These are phyloP conservation scores for Amylostereum areolatum DNA, from an alignment of 1,284 basidiomycete genomes.

Conservation along the genomic window DNA sequence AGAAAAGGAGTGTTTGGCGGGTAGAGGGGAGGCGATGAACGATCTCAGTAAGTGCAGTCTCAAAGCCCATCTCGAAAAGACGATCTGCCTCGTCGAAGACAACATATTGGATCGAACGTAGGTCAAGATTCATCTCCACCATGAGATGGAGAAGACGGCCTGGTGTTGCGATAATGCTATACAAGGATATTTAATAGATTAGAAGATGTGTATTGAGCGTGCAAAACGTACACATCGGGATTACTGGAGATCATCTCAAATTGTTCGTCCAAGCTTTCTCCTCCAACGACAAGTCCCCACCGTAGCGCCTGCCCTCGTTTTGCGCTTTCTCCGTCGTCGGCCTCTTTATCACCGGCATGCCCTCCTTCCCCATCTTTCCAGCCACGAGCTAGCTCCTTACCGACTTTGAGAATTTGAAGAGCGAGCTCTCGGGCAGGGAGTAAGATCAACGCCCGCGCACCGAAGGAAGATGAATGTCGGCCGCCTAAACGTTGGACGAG, in stretches of 20 bases:
- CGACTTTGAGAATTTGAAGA: conserved; percentile 89
- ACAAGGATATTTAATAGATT: conserved; percentile 10
- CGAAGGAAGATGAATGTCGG: conserved; percentile 75
- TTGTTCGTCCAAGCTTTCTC: conserved; percentile 94
- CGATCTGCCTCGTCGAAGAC: conserved; percentile 99
- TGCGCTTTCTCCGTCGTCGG: conserved; percentile 43
- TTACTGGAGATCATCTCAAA: conserved; percentile 94
- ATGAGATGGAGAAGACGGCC: conserved; percentile 93
- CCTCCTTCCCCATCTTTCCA: conserved; percentile 56
- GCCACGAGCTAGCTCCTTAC: conserved; percentile 86
- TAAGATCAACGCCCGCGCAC: conserved; percentile 84
- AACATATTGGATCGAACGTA: conserved; percentile 84
- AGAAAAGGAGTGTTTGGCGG: conserved; percentile 92
- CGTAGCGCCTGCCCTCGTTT: conserved; percentile 68
- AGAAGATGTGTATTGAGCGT: conserved; percentile 3
- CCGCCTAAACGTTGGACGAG: conserved; percentile 85
- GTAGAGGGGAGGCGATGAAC: conserved; percentile 80
- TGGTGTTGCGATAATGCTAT: conserved; percentile 92
- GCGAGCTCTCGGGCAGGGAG: conserved; percentile 94
- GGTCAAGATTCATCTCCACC: conserved; percentile 95
- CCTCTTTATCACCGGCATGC: conserved; percentile 65
- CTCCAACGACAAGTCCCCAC: conserved; percentile 95
- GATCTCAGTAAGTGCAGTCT: conserved; percentile 88
- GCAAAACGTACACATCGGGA: conserved; percentile 80
- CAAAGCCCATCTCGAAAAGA: conserved; percentile 97